Evolutionary conservation across 1,139 yeast genomes (phyloP), one percentile per base, ranked within the genome.

Genomic region (Suhomyces guaymorum): DNA sequence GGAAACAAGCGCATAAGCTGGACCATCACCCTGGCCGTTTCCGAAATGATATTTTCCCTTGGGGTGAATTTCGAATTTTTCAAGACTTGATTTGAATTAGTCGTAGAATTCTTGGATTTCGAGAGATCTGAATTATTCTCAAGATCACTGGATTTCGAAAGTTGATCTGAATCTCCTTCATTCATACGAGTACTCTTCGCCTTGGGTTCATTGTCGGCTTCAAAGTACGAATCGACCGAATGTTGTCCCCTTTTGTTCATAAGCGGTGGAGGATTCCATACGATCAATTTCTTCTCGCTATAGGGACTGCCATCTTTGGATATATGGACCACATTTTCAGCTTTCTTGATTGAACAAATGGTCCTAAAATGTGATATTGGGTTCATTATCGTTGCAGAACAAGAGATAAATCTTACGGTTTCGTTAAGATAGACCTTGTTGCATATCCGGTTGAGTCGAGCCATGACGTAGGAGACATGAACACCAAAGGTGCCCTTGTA

Each of bases 401-500:
- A 90, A 1, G 96, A 85, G 5, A 92, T 78, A 51, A 85, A 87
- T 38, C 73, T 75, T 27, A 86, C 49, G 1, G 61, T 42, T 15
- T 38, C 19, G 17, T 37, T 32, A 4, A 17, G 17, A 21, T 37
- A 28, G 19, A 41, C 31, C 26, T 39, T 38, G n/a, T 41, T 26
- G 42, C 86, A 80, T 7, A 86, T 50, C 28, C 96, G 61, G 27
- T 82, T 64, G 24, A 92, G 61, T 31, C 99, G 60, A 32, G 96
- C 70, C 82, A 92, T 78, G 0, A 92, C 82, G 40, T 83, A 70
- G 2, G 95, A 83, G 0, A 92, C 97, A 61, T 92, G 90, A 0
- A 95, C 78, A 0, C 99, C 99, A 65, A 92, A 92, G 0, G 88
- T 69, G 0, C 97, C 97, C 43, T 79, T 81, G 57, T 92, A 94